Evolutionary conservation across 148 eudicot species (phyloP).

Genomic region (Bassia scoparia): DNA sequence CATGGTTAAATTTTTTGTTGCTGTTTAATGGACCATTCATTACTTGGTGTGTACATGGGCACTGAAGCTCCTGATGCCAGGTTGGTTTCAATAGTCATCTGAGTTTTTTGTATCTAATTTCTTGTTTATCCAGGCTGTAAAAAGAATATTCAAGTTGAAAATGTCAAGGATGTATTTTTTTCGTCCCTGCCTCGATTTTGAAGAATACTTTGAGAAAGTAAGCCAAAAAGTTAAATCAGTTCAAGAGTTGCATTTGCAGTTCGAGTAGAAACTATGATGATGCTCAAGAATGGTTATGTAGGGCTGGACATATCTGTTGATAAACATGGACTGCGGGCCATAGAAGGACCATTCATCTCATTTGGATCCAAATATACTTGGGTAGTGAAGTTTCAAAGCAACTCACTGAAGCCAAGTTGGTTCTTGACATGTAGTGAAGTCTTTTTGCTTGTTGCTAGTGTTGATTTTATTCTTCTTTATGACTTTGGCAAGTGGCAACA

Average conservation of each 20-base stretch:
- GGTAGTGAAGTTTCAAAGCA: slow-evolving; percentile 76
- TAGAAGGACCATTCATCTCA: slow-evolving; percentile 84
- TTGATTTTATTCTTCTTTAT: background rate
- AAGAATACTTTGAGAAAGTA: slow-evolving; percentile 49
- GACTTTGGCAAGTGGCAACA: slow-evolving; percentile 16
- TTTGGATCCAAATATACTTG: slow-evolving; percentile 98
- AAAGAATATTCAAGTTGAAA: slow-evolving; percentile 61
- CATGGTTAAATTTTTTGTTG: too few relatives aligned
- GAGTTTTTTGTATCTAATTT: background rate
- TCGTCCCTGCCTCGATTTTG: slow-evolving; percentile 85
- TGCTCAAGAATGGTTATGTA: slow-evolving; percentile 40
- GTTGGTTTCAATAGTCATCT: too few relatives aligned
- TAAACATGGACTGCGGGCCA: slow-evolving; percentile 51
- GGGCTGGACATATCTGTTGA: slow-evolving; percentile 52
- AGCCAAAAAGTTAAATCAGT: slow-evolving; percentile 29
- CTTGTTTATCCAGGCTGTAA: slow-evolving; percentile 48
- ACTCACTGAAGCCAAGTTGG: slow-evolving; percentile 89
- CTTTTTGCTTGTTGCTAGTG: background rate
- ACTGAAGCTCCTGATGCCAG: too few relatives aligned
- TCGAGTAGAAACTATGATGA: slow-evolving; percentile 28
- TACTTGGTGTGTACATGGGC: too few relatives aligned
- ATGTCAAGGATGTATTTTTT: slow-evolving; percentile 69
- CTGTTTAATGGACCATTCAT: too few relatives aligned
- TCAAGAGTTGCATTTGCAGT: slow-evolving; percentile 28
- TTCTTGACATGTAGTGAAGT: background rate